Evolutionary conservation across 768 basidiomycete genomes (phyloP).

Genomic region (Naganishia friedmannii): DNA sequence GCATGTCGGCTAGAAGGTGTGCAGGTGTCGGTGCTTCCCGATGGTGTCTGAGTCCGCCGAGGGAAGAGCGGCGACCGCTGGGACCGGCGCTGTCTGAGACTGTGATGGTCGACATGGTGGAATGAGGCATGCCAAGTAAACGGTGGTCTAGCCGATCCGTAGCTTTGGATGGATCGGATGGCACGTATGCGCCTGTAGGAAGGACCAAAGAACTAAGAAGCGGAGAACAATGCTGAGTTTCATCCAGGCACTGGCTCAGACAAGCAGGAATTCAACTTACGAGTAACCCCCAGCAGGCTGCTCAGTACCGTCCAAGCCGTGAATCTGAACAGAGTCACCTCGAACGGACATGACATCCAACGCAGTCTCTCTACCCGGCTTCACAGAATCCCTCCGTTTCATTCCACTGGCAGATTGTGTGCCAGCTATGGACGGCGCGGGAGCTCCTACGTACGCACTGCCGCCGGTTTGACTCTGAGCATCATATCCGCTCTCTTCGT

Average conservation of each 20-base stretch:
- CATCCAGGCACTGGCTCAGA: neutral
- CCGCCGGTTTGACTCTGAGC: neutral
- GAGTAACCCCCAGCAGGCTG: constrained; percentile 39
- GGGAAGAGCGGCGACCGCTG: constrained; percentile 27
- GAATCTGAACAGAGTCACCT: constrained; percentile 34
- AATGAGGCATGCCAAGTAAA: constrained; percentile 72
- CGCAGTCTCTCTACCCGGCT: constrained; percentile 33
- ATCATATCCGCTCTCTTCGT: constrained; percentile 26
- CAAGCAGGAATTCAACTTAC: constrained; percentile 33
- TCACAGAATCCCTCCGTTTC: constrained; percentile 10
- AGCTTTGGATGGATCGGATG: constrained; percentile 48
- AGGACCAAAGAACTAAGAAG: constrained; percentile 54
- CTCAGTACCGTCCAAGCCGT: constrained; percentile 46
- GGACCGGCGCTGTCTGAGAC: constrained; percentile 30
- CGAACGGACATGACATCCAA: constrained; percentile 35
- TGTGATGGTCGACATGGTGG: constrained; percentile 77
- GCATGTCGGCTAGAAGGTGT: constrained; percentile 47
- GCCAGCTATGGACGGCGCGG: neutral
- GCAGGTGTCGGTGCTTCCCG: constrained; percentile 40
- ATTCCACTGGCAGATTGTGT: neutral
- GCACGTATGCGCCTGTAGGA: constrained; percentile 56
- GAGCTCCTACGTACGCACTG: neutral
- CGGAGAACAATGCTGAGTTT: neutral
- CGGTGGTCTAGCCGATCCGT: constrained; percentile 67
- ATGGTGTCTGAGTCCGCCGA: constrained; percentile 20